Conservation (phyloP, 768 basidiomycete genomes). For the Kondoa malvinella region DNA sequence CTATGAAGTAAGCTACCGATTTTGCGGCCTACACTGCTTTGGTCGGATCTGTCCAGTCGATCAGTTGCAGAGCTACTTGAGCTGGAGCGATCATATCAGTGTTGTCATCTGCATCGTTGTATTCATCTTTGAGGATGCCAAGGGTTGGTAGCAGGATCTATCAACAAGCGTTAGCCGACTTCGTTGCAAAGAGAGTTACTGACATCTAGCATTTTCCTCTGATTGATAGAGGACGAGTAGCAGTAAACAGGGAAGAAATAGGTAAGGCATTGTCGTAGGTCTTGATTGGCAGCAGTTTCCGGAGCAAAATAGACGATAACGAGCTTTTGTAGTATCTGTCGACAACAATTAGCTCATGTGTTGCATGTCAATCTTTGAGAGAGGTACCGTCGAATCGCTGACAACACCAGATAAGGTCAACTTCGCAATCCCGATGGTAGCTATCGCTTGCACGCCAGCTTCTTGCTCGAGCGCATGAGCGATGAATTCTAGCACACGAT, state of each 20-base stretch:
- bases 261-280: constrained; percentile 64
- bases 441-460: constrained; percentile 47
- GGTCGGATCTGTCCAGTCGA: constrained; percentile 38
- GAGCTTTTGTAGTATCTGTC: constrained; percentile 40
- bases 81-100: constrained; percentile 30
- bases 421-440: constrained; percentile 71
- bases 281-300: constrained; percentile 60
- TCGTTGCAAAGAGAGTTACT: constrained; percentile 22
- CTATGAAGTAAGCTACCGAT: neutral
- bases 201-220: constrained; percentile 52
- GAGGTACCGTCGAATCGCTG: constrained; percentile 48
- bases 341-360: neutral
- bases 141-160: constrained; percentile 34
- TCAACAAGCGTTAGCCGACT: neutral
- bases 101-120: constrained; percentile 33
- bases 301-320: constrained; percentile 58
- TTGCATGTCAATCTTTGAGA: neutral
- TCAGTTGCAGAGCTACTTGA: constrained; percentile 34
- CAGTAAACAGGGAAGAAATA: constrained; percentile 77
- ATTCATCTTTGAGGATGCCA: constrained; percentile 30
- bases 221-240: constrained; percentile 59
- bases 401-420: constrained; percentile 62
- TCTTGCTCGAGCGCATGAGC: constrained; percentile 45
- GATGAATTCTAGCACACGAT: constrained; percentile 53
- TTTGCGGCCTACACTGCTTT: constrained; percentile 34